Percentiles rank a stretch among this genome's conserved stretches.
These are phyloP conservation scores for Prunus kanzakura DNA, from an alignment of 306 rosid genomes.

Conservation along the genomic window DNA sequence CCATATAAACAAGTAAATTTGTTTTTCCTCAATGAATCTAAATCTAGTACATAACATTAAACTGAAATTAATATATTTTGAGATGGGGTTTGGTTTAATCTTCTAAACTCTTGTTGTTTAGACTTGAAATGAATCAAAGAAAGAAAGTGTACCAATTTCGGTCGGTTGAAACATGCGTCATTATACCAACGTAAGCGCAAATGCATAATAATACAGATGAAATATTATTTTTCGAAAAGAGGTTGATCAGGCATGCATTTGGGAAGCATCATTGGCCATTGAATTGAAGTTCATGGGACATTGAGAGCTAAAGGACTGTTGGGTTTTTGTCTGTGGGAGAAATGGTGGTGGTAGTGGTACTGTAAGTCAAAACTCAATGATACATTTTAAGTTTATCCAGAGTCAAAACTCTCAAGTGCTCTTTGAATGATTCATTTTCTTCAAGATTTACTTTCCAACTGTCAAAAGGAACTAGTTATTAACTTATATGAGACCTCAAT, in stretches of 20 bases:
- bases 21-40: background rate
- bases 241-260: background rate
- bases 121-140: conserved; percentile 24
- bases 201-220: too few species aligned
- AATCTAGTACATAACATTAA: background rate
- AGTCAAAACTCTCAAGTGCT: background rate
- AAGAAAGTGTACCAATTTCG: conserved; percentile 26
- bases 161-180: conserved; percentile 33
- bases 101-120: background rate
- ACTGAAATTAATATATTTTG: background rate
- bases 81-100: background rate
- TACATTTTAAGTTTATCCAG: too few species aligned
- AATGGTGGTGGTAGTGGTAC: too few species aligned
- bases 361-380: too few species aligned
- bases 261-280: background rate
- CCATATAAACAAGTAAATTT: background rate
- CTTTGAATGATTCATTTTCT: background rate
- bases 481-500: background rate
- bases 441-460: background rate
- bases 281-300: background rate
- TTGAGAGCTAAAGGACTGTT: too few species aligned
- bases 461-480: background rate
- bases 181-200: background rate
- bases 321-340: too few species aligned
- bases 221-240: background rate